A percentile compares a stretch with the other conserved stretches of the same genome.
Conservation (phyloP, 306 rosid species). For the Cucurbita maxima region DNA sequence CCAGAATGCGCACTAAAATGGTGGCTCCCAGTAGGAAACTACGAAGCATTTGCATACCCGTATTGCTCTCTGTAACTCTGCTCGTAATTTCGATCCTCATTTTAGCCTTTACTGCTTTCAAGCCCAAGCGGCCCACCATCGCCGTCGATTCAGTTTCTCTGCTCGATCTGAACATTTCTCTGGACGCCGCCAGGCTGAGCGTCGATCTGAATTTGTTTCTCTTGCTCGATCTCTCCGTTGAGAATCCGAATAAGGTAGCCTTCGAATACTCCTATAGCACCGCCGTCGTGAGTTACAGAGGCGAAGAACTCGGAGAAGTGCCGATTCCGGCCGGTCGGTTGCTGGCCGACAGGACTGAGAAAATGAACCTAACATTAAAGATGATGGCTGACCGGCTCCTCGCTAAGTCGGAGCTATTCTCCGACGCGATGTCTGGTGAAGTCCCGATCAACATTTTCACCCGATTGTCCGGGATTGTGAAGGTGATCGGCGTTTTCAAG, state of each 20-base stretch:
- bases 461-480: conserved; percentile 21
- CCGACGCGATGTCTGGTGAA: conserved; percentile 21
- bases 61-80: neutral
- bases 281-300: conserved; percentile 37
- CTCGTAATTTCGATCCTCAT: neutral
- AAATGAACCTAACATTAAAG: conserved; percentile 25
- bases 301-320: conserved; percentile 36
- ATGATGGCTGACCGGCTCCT: conserved; percentile 40
- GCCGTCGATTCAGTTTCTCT: conserved; percentile 16
- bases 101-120: conserved; percentile 36
- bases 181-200: neutral
- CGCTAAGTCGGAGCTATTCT: conserved; percentile 3
- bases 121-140: conserved; percentile 16
- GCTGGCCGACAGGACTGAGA: conserved; percentile 7
- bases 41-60: neutral
- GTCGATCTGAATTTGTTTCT: conserved; percentile 30
- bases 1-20: neutral
- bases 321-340: conserved; percentile 24
- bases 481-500: conserved; percentile 16
- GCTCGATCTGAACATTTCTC: conserved; percentile 12
- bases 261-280: conserved; percentile 20
- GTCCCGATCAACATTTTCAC: conserved; percentile 25
- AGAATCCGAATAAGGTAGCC: conserved; percentile 34
- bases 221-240: conserved; percentile 16
- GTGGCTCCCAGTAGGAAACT: neutral